Percentiles rank a stretch among this genome's conserved stretches.
Evolutionary conservation across 495 filamentous ascomycete species (phyloP).

Genomic region (Zalerion maritima): DNA sequence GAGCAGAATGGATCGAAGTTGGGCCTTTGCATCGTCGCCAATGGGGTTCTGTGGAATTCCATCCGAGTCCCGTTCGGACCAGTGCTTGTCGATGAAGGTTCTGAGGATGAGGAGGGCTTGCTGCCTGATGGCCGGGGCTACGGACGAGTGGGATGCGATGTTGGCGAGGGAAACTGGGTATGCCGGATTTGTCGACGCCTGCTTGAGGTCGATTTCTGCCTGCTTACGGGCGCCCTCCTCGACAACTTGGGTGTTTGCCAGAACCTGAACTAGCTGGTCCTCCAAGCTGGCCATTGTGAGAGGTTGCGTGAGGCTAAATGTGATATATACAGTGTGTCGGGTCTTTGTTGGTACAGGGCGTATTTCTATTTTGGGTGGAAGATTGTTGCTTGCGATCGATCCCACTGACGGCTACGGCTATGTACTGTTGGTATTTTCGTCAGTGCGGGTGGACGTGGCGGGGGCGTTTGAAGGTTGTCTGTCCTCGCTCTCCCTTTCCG

Average conservation of each 20-base stretch:
- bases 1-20: conserved; percentile 53
- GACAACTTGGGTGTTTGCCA: conserved; percentile 63
- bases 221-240: conserved; percentile 55
- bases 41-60: conserved; percentile 56
- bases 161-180: conserved; percentile 67
- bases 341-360: too few relatives aligned
- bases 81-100: conserved; percentile 64
- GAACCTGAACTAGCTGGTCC: conserved; percentile 66
- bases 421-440: too few relatives aligned
- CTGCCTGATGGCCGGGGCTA: conserved; percentile 63
- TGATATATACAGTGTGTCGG: background rate
- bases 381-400: too few relatives aligned
- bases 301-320: background rate
- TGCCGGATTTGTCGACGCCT: conserved; percentile 44
- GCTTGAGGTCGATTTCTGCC: conserved; percentile 62
- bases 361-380: too few relatives aligned
- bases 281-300: conserved; percentile 43
- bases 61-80: conserved; percentile 40
- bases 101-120: conserved; percentile 68
- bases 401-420: too few relatives aligned
- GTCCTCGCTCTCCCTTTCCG: too few relatives aligned
- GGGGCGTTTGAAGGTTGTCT: too few relatives aligned
- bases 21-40: conserved; percentile 53
- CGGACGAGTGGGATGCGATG: conserved; percentile 57
- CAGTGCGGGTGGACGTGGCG: too few relatives aligned